phyloP scores from a whole-genome alignment of 495 filamentous ascomycete genomes.

The Ascobolus immersus region DNA sequence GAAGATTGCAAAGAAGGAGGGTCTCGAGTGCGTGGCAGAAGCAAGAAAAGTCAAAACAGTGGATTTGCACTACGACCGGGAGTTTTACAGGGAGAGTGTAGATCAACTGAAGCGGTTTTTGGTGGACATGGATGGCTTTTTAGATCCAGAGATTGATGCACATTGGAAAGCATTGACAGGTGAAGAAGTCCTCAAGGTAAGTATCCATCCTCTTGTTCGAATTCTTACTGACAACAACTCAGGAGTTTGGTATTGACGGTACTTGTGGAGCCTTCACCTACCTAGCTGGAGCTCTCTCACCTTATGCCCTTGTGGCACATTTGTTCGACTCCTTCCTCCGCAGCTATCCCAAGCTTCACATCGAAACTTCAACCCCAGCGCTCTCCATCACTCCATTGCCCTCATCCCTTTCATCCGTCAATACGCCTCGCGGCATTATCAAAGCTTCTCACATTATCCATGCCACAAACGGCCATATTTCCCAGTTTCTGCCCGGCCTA shows the following conservation, averaged over 20 bases:
- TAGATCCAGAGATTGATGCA: slow-evolving; percentile 15
- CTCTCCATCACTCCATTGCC: slow-evolving; percentile 4
- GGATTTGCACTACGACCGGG: slow-evolving; percentile 18
- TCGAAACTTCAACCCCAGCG: slow-evolving; percentile 21
- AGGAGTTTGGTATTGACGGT: slow-evolving; percentile 13
- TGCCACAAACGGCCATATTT: slow-evolving; percentile 24
- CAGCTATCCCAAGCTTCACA: slow-evolving; percentile 12
- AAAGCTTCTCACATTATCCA: slow-evolving; percentile 22
- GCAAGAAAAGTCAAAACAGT: slow-evolving; percentile 17
- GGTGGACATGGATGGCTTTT: too few relatives aligned
- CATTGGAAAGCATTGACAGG: slow-evolving; percentile 10
- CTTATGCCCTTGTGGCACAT: slow-evolving; percentile 21
- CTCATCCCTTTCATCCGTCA: slow-evolving; percentile 12
- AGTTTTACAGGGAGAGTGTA: slow-evolving; percentile 18
- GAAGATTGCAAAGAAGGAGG: slow-evolving; percentile 13
- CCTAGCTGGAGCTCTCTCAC: slow-evolving; percentile 20
- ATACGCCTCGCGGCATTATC: slow-evolving; percentile 18
- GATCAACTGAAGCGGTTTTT: slow-evolving; percentile 13
- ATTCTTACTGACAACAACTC: not conserved
- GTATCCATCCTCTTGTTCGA: slow-evolving; percentile 1
- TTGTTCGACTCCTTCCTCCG: slow-evolving; percentile 18
- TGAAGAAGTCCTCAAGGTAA: slow-evolving; percentile 14
- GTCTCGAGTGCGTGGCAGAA: slow-evolving; percentile 8
- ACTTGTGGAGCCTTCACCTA: slow-evolving; percentile 19
- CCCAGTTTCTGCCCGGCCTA: slow-evolving; percentile 23